phyloP scores from a whole-genome alignment of 1,284 basidiomycete genomes.

The Neolentinus lepideus region DNA sequence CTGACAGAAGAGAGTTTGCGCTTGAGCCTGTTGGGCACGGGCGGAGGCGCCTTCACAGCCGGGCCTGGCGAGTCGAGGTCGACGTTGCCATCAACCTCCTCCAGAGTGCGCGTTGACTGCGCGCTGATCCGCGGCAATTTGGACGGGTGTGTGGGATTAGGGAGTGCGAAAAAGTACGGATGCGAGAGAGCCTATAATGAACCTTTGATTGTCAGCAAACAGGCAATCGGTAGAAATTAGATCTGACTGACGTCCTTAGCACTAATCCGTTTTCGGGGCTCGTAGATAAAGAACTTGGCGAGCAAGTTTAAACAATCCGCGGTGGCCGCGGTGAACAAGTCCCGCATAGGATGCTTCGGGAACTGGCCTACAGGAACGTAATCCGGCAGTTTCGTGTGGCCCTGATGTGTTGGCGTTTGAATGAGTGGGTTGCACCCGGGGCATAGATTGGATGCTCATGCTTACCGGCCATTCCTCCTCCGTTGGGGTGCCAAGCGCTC shows the following conservation, averaged over 20 bases:
- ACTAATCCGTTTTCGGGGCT: constrained; percentile 78
- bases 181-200: constrained; percentile 58
- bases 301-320: constrained; percentile 85
- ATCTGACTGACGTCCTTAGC: constrained; percentile 62
- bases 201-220: not conserved
- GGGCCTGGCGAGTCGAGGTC: constrained; percentile 29
- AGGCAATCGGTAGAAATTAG: not conserved
- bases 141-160: constrained; percentile 75
- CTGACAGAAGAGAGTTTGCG: constrained; percentile 35
- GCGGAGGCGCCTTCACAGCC: constrained; percentile 27
- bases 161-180: constrained; percentile 72
- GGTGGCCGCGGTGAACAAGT: constrained; percentile 88
- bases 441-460: constrained; percentile 5
- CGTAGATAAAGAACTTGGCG: constrained; percentile 74
- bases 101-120: constrained; percentile 48
- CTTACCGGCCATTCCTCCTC: constrained; percentile 95
- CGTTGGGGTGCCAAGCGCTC: constrained; percentile 91
- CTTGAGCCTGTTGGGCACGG: constrained; percentile 34
- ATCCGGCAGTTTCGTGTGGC: constrained; percentile 85
- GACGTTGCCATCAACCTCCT: constrained; percentile 70
- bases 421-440: not conserved
- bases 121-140: constrained; percentile 72
- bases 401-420: constrained; percentile 37
- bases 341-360: constrained; percentile 74
- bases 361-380: constrained; percentile 81